phyloP scores from a whole-genome alignment of 2,329 filamentous ascomycete species.

The Verticillium nubilum region DNA sequence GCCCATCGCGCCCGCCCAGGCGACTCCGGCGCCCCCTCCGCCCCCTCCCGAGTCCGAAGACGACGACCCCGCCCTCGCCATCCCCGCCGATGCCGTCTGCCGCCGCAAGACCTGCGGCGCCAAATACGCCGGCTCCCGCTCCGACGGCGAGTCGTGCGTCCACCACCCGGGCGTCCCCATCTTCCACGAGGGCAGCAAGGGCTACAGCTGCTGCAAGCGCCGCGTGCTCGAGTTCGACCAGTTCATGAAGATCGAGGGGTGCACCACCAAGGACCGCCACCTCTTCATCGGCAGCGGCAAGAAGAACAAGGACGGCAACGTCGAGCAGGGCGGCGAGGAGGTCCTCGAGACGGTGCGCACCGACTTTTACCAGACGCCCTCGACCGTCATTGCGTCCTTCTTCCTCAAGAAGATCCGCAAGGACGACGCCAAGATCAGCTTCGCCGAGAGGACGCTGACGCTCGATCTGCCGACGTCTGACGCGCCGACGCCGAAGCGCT shows the following conservation, averaged over 20 bases:
- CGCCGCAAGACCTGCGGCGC: slow-evolving; percentile 70
- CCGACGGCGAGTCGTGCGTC: slow-evolving; percentile 72
- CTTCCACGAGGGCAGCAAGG: slow-evolving; percentile 98
- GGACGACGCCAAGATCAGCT: slow-evolving; percentile 65
- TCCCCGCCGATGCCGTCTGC: slow-evolving; percentile 71
- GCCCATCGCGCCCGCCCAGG: slow-evolving; percentile 32
- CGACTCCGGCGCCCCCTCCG: slow-evolving; percentile 46
- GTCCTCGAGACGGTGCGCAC: slow-evolving; percentile 71
- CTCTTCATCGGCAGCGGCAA: slow-evolving; percentile 77
- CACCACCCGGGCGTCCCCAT: slow-evolving; percentile 88
- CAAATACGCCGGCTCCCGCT: slow-evolving; percentile 53
- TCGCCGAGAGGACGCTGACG: slow-evolving; percentile 56
- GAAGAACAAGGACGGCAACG: slow-evolving; percentile 44
- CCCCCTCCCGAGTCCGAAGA: slow-evolving; percentile 75
- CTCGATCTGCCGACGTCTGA: slow-evolving; percentile 86
- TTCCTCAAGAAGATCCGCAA: slow-evolving; percentile 98
- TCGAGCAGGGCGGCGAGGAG: slow-evolving; percentile 56
- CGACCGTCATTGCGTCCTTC: slow-evolving; percentile 80
- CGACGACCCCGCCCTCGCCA: slow-evolving; percentile 70
- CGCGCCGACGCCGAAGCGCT: slow-evolving; percentile 64
- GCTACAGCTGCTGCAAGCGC: slow-evolving; percentile 94
- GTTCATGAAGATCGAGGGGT: slow-evolving; percentile 94
- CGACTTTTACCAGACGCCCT: slow-evolving; percentile 92
- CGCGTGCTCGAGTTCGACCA: slow-evolving; percentile 95
- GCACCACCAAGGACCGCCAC: slow-evolving; percentile 75